These are phyloP conservation scores for Naganishia kalamii DNA, from an alignment of 768 basidiomycete species.

Conservation along the genomic window DNA sequence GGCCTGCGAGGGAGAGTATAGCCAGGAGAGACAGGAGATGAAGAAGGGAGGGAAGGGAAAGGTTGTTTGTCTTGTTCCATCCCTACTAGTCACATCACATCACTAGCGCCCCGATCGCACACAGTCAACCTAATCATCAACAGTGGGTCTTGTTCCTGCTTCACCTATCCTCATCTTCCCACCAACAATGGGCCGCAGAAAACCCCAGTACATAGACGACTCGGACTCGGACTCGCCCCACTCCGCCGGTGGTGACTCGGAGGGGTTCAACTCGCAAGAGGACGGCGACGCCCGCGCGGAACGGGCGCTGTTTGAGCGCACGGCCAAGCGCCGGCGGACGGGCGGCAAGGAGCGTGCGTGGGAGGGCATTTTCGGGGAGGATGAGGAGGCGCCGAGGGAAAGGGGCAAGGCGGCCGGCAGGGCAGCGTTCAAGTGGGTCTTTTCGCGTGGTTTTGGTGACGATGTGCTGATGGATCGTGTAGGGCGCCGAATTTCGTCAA, in stretches of 20 bases:
- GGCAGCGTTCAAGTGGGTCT: constrained; percentile 21
- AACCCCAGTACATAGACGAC: constrained; percentile 6
- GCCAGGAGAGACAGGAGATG: not conserved
- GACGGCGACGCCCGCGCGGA: constrained; percentile 41
- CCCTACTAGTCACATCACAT: too few species aligned
- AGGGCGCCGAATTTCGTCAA: constrained; percentile 42
- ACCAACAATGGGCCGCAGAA: constrained; percentile 3
- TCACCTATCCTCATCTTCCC: too few species aligned
- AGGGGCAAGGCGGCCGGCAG: constrained; percentile 23
- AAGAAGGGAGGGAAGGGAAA: not conserved
- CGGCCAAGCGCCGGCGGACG: constrained; percentile 24
- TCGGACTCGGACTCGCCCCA: constrained; percentile 25
- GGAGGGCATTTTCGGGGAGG: constrained; percentile 45
- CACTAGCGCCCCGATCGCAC: too few species aligned
- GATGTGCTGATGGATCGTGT: not conserved
- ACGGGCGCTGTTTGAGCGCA: constrained; percentile 35
- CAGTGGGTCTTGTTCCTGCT: too few species aligned
- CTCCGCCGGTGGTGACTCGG: constrained; percentile 19
- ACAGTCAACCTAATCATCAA: too few species aligned
- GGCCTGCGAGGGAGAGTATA: not conserved
- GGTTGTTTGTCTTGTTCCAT: too few species aligned
- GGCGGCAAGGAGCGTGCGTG: constrained; percentile 41
- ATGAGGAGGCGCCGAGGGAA: constrained; percentile 31
- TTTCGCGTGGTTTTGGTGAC: not conserved
- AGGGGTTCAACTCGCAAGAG: constrained; percentile 39